phyloP scores from a whole-genome alignment of 1,139 yeast genomes.

The Trichomonascaceae sp. region DNA sequence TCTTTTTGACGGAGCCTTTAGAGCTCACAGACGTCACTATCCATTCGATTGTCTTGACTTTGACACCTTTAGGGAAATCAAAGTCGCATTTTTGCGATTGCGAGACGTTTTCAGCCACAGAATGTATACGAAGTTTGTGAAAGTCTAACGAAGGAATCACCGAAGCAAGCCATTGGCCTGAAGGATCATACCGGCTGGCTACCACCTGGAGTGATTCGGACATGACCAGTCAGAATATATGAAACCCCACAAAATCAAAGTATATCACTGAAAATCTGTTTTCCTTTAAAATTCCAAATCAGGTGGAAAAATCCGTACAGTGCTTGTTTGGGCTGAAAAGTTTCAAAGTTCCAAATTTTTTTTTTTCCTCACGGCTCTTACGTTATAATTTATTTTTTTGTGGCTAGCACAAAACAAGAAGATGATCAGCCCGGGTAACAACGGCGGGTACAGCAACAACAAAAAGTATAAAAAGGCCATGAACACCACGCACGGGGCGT shows the following conservation, averaged over 20 bases:
- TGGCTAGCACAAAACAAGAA: background rate
- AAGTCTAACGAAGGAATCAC: slow-evolving; percentile 67
- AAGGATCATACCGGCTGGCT: slow-evolving; percentile 43
- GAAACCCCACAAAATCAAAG: no score
- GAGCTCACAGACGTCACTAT: slow-evolving; percentile 17
- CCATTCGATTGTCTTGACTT: slow-evolving; percentile 56
- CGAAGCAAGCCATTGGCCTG: slow-evolving; percentile 57
- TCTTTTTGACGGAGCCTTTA: slow-evolving; percentile 31
- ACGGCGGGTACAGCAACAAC: background rate
- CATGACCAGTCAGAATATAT: background rate
- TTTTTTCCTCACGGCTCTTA: background rate
- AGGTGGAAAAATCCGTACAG: background rate
- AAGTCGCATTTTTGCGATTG: slow-evolving; percentile 20
- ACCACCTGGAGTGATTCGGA: slow-evolving; percentile 20
- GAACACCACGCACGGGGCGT: background rate
- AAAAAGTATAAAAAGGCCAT: background rate
- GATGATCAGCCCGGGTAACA: background rate
- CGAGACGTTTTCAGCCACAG: slow-evolving; percentile 13
- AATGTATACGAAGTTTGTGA: slow-evolving; percentile 57
- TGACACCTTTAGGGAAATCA: slow-evolving; percentile 49
- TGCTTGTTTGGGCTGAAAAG: background rate
- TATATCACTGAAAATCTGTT: no score
- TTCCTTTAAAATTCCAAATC: no score
- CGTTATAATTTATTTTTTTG: background rate
- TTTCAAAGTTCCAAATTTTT: background rate